Conservation (phyloP, 108 stramenopile genomes). For the Stephanodiscus triporus region DNA sequence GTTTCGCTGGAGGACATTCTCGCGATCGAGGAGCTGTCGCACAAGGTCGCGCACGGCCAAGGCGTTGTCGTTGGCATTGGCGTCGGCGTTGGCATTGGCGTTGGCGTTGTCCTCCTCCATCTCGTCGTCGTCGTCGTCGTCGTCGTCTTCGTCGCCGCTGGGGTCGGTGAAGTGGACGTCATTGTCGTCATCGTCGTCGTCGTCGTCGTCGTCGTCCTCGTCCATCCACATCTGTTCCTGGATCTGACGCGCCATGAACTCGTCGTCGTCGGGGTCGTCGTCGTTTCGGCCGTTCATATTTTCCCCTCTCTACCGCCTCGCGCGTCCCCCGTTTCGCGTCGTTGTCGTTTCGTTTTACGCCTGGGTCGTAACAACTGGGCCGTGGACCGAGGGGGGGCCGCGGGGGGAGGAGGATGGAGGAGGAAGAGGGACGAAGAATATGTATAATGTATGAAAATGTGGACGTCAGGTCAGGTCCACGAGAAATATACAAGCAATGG, state of each 20-base stretch:
- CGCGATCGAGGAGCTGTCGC: constrained; percentile 34
- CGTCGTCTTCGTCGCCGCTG: constrained; percentile 21
- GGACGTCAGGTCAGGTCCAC: too few species aligned
- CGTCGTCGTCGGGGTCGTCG: constrained; percentile 12
- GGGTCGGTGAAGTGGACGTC: constrained; percentile 21
- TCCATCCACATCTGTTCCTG: constrained; percentile 48
- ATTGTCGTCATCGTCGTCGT: constrained; percentile 34
- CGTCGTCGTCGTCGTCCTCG: constrained; percentile 35
- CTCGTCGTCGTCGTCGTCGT: not conserved
- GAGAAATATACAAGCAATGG: too few species aligned
- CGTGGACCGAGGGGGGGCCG: too few species aligned
- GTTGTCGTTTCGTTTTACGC: too few species aligned
- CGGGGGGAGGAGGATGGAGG: too few species aligned
- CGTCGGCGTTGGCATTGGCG: constrained; percentile 30
- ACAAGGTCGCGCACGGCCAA: constrained; percentile 31
- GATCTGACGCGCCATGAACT: constrained; percentile 39
- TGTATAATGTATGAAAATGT: too few species aligned
- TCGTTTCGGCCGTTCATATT: too few species aligned
- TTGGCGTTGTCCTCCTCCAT: constrained; percentile 18
- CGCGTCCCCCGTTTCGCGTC: too few species aligned
- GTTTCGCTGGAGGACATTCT: constrained; percentile 7
- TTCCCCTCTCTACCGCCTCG: too few species aligned
- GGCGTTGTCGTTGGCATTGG: constrained; percentile 21
- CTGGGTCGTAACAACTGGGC: too few species aligned
- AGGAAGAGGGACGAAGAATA: too few species aligned